phyloP scores from a whole-genome alignment of 2,329 filamentous ascomycete genomes.

The Blastomyces silverae region DNA sequence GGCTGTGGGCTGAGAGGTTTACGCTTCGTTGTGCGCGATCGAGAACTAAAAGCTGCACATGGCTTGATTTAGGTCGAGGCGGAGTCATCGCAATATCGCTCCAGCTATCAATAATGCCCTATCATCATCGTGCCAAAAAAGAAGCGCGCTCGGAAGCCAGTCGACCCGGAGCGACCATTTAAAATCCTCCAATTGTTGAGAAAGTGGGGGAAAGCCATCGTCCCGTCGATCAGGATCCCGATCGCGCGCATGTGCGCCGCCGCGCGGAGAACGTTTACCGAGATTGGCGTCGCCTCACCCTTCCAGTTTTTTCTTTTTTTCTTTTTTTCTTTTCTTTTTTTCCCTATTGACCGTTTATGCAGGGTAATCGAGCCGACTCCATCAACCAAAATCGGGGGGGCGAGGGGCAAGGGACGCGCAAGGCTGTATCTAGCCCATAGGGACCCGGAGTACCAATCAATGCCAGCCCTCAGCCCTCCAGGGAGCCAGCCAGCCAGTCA shows the following conservation, averaged over 20 bases:
- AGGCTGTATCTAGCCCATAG: neutral
- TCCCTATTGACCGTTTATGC: neutral
- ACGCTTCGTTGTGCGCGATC: too few relatives aligned
- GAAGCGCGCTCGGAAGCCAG: neutral
- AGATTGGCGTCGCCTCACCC: neutral
- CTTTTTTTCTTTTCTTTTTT: neutral
- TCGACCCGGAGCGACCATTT: neutral
- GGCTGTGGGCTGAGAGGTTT: neutral
- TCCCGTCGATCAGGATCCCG: slow-evolving; percentile 5
- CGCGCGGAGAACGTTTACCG: neutral
- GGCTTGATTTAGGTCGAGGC: neutral
- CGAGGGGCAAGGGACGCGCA: neutral
- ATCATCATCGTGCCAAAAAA: neutral
- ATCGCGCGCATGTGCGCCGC: neutral
- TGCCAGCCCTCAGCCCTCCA: neutral
- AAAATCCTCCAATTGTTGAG: neutral
- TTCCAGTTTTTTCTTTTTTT: neutral
- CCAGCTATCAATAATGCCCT: too few relatives aligned
- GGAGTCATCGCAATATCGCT: too few relatives aligned
- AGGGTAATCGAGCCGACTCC: neutral
- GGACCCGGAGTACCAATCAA: neutral
- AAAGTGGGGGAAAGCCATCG: neutral
- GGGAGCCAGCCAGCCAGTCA: neutral
- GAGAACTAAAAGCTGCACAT: neutral
- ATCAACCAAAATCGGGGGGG: neutral